phyloP scores from a whole-genome alignment of 2,329 filamentous ascomycete species.

The Colletotrichum lindemuthianum region DNA sequence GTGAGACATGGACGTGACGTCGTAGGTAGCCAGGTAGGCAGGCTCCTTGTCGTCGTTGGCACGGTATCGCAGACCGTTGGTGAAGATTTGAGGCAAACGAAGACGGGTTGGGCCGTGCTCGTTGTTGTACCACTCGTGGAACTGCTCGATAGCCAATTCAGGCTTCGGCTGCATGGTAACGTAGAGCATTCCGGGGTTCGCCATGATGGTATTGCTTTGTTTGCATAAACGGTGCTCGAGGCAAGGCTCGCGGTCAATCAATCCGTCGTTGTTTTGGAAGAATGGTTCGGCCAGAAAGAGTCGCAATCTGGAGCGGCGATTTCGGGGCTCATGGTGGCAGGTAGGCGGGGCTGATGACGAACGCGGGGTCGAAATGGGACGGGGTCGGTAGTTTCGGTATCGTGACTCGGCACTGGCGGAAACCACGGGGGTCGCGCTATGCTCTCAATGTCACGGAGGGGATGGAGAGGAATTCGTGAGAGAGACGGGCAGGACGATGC shows the following conservation, averaged over 20 bases:
- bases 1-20: slow-evolving; percentile 78
- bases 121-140: slow-evolving; percentile 95
- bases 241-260: not conserved
- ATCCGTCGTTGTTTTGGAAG: not conserved
- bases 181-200: slow-evolving; percentile 76
- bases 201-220: slow-evolving; percentile 39
- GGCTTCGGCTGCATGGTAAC: slow-evolving; percentile 86
- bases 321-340: slow-evolving; percentile 12
- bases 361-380: slow-evolving; percentile 26
- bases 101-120: slow-evolving; percentile 87
- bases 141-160: slow-evolving; percentile 72
- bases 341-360: slow-evolving; percentile 27
- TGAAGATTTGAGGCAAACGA: slow-evolving; percentile 76
- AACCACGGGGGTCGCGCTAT: too few species aligned
- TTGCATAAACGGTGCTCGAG: not conserved
- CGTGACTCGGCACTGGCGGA: slow-evolving; percentile 17
- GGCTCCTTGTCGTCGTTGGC: slow-evolving; percentile 72
- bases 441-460: too few species aligned
- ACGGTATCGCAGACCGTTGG: slow-evolving; percentile 82
- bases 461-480: too few species aligned
- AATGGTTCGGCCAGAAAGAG: not conserved
- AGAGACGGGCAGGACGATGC: too few species aligned
- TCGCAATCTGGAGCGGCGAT: not conserved
- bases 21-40: slow-evolving; percentile 83
- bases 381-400: slow-evolving; percentile 23